Base-by-base conservation (phyloP, 805 yeast species). In the Saccharomycopsis selenospora region DNA sequence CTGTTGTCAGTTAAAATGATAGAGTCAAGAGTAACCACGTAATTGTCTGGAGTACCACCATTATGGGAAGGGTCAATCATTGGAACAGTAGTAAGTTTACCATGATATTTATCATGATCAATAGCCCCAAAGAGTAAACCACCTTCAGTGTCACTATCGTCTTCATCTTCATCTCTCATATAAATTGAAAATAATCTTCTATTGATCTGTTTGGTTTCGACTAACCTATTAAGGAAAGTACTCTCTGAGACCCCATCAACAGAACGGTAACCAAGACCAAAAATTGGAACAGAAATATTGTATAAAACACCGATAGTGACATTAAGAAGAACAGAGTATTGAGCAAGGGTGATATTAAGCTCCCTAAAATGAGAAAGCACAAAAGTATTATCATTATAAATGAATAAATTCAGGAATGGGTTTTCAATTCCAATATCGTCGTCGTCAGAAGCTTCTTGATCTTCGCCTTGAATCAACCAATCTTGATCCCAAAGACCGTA, bases 21-120 rank as follows among this genome's bases (percentile, higher is more conserved):
- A 3, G 52, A 48, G 1, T 56, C 59, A 13, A 80, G 59, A 3
- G 77, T 73, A 40, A 80, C 63, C 46, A 77, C 75, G 26, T 78
- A 60, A 45, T 76, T 67, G 30, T 75, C 67, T 3, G 81, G 72
- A 1, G 55, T 42, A 14, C 71, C 71, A 18, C 24, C 40, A n/a
- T 55, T 24, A 26, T 55, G 56, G 22, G 62, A 56, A 6, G 72
- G 61, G 61, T 79, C 78, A 51, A 77, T 66, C 36, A 79, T 55
- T 23, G 83, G 81, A 5, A 82, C 59, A 1, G 77, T 64, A 26
- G 68, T 61, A 30, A 81, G 60, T 26, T 61, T 52, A 13, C 88
- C 89, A 0, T 63, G 46, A 61, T 76, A 81, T 63, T 82, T 82
- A 33, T 76, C 71, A 51, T 73, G 76, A 58, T 84, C 91, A 24